A percentile compares a stretch with the other conserved stretches of the same genome.
phyloP scores from a whole-genome alignment of 2,329 filamentous ascomycete species.

The Monosporascus cannonballus region DNA sequence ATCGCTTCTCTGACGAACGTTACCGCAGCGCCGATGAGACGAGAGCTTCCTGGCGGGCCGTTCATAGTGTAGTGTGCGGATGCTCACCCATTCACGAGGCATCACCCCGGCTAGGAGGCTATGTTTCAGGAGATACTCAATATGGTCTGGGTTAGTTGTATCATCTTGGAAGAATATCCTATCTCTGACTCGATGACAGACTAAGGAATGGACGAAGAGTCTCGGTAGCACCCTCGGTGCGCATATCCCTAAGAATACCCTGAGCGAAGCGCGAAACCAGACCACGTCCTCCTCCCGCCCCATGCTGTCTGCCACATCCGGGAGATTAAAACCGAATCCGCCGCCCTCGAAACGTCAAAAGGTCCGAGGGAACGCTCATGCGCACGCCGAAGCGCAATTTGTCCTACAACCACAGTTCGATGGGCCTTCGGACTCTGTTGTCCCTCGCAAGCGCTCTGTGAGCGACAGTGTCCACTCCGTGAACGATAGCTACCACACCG shows the following conservation, averaged over 20 bases:
- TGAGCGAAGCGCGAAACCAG: conserved; percentile 10
- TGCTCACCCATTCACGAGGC: not conserved
- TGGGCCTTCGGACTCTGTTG: not conserved
- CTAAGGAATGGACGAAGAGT: not conserved
- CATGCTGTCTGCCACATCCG: not conserved
- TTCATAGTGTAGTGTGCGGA: not conserved
- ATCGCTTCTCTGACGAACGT: not conserved
- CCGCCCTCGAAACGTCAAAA: conserved; percentile 17
- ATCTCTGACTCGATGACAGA: not conserved
- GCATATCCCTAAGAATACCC: conserved; percentile 15
- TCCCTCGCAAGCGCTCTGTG: conserved; percentile 13
- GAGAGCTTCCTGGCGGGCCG: not conserved
- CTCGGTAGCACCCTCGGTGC: conserved; percentile 4
- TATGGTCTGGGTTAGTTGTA: not conserved
- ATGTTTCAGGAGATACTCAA: not conserved
- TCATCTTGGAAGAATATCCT: not conserved
- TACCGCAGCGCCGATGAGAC: not conserved
- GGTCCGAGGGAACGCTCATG: conserved; percentile 3
- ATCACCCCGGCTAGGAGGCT: not conserved
- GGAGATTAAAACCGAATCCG: conserved; percentile 2
- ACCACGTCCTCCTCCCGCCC: conserved; percentile 4
- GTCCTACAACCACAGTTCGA: not conserved
- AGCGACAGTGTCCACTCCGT: conserved; percentile 7
- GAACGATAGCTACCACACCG: conserved; percentile 14
- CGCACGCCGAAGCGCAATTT: conserved; percentile 12